Base-by-base conservation (phyloP, 805 yeast species). In the Ogataea henricii region DNA sequence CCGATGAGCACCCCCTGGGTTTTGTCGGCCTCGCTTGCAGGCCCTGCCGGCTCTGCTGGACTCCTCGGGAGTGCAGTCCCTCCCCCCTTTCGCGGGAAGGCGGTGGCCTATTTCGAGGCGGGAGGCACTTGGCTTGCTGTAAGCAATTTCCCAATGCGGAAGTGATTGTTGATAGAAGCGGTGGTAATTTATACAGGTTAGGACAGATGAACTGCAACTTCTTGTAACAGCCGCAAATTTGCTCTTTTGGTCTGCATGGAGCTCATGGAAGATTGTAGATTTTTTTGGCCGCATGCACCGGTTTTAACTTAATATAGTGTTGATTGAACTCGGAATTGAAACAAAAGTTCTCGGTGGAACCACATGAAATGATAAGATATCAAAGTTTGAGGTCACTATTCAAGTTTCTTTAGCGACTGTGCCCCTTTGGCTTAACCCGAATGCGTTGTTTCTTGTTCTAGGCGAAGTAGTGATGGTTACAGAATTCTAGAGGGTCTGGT, bases 1-100 rank as follows among this genome's bases (percentile, higher is more conserved):
- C 42, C 42, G 42, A 26, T 17, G 41, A 10, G 37, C 34, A 13
- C 34, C 34, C 17, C 17, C n/a, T 6, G 34, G 18, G n/a, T n/a
- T 14, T n/a, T 14, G 3, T 17, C 9, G 34, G 18, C 18, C 7
- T 30, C 18, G 34, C 25, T 22, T 22, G 25, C n/a, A 8, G 25
- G 8, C 8, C 25, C 25, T 22, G 25, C 25, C 25, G 25, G 25
- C 8, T 8, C 25, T 13, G 30, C n/a, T 12, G 30, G 30, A 12
- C 14, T 9, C 30, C 9, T 6, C 30, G 30, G 30, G 30, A 6
- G 25, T 6, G 25, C 6, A 22, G 8, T 6, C 25, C 5, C 32
- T 7, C 32, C 32, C 32, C 32, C 32, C 13, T 27, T 27, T 12
- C 32, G 36, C 36, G 4, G 7, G 4, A 16, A 34, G 23, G 37